Conservation (phyloP, 805 yeast genomes). For the Candida montana region DNA sequence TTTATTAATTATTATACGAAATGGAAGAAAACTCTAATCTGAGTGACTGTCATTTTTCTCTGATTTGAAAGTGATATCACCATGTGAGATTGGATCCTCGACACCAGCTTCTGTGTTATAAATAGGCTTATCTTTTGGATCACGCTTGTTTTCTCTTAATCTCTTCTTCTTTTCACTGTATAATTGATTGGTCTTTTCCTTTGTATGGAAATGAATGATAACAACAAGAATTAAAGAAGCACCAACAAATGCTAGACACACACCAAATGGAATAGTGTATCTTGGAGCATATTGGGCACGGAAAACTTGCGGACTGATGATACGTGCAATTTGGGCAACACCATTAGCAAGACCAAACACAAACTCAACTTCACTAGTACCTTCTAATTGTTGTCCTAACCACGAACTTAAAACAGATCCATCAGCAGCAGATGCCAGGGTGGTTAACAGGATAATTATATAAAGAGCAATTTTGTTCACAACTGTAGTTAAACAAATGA, state of each 20-base stretch:
- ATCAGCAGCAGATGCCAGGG: conserved; percentile 10
- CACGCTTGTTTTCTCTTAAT: conserved; percentile 1
- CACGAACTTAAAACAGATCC: conserved; percentile 10
- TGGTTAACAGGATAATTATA: conserved; percentile 9
- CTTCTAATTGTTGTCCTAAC: conserved; percentile 7
- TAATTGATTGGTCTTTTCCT: not conserved
- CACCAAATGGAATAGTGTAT: conserved; percentile 8
- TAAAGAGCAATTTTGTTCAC: conserved; percentile 6
- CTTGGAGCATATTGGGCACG: conserved; percentile 9
- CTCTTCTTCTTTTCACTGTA: conserved; percentile 3
- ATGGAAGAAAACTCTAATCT: not conserved
- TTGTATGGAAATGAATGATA: not conserved
- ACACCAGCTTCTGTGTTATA: not conserved
- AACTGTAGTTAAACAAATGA: conserved; percentile 6
- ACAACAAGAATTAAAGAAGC: not conserved
- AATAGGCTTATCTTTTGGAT: conserved; percentile 2
- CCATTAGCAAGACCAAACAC: conserved; percentile 8
- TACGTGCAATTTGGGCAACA: conserved; percentile 11
- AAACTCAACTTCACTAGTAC: conserved; percentile 11
- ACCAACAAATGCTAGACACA: conserved; percentile 11
- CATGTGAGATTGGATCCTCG: not conserved
- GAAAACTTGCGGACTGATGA: conserved; percentile 14
- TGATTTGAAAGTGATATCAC: not conserved
- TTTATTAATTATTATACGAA: too few relatives aligned
- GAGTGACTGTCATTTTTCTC: not conserved